These are phyloP conservation scores for Apiospora marii DNA, from an alignment of 2,329 filamentous ascomycete genomes.

Conservation along the genomic window DNA sequence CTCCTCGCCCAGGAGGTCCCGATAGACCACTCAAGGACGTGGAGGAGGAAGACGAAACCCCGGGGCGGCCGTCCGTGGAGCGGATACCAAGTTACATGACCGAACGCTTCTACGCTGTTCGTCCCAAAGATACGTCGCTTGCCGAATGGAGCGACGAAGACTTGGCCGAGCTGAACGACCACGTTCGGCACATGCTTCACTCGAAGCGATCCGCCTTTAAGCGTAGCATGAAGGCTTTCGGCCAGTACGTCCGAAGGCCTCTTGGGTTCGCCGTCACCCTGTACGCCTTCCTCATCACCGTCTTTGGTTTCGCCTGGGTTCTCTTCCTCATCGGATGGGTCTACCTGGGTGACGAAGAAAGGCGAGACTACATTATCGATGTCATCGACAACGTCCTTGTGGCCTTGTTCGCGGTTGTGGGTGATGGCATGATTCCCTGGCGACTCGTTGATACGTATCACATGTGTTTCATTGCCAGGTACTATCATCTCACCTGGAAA, in stretches of 20 bases:
- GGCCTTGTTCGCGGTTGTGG: slow-evolving; percentile 74
- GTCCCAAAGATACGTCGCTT: slow-evolving; percentile 76
- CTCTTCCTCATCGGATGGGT: slow-evolving; percentile 93
- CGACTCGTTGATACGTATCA: slow-evolving; percentile 85
- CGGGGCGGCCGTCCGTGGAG: slow-evolving; percentile 39
- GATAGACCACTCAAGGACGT: slow-evolving; percentile 34
- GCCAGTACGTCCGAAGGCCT: slow-evolving; percentile 78
- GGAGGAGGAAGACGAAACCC: slow-evolving; percentile 29
- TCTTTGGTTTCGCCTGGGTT: slow-evolving; percentile 88
- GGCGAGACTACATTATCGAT: slow-evolving; percentile 74
- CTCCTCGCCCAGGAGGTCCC: background rate
- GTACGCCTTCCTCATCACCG: slow-evolving; percentile 82
- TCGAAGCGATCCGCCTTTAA: slow-evolving; percentile 83
- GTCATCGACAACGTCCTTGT: slow-evolving; percentile 76
- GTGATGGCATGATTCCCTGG: slow-evolving; percentile 77
- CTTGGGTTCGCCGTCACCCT: slow-evolving; percentile 85
- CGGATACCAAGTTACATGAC: slow-evolving; percentile 65
- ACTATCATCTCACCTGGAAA: slow-evolving; percentile 70
- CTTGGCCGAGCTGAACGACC: slow-evolving; percentile 80
- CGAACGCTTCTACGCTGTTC: slow-evolving; percentile 78
- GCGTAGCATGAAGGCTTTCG: slow-evolving; percentile 79
- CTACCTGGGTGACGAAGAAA: slow-evolving; percentile 70
- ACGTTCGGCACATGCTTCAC: slow-evolving; percentile 88
- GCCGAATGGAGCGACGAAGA: slow-evolving; percentile 80
- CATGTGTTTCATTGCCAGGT: slow-evolving; percentile 82